Percentiles rank a stretch among this genome's conserved stretches.
These are phyloP conservation scores for Henningerozyma blattae DNA, from an alignment of 805 yeast genomes.

Conservation along the genomic window DNA sequence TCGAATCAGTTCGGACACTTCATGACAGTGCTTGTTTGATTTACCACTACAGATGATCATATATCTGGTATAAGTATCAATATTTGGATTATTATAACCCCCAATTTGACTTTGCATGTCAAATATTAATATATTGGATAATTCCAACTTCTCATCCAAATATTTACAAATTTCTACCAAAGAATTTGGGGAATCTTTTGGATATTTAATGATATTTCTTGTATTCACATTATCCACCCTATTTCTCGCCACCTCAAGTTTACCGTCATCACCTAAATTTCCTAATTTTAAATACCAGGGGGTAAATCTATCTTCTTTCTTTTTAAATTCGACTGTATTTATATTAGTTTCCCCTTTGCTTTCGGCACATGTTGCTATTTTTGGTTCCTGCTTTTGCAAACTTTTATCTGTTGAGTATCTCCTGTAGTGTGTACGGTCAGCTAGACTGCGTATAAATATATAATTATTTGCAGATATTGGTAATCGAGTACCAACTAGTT, in stretches of 20 bases:
- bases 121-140: slow-evolving; percentile 48
- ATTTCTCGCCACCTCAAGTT: neutral
- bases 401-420: too few species aligned
- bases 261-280: neutral
- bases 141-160: slow-evolving; percentile 50
- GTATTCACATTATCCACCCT: neutral
- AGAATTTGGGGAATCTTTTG: slow-evolving; percentile 43
- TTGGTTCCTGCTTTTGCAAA: too few species aligned
- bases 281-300: slow-evolving; percentile 53
- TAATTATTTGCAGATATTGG: too few species aligned
- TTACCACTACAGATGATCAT: slow-evolving; percentile 67
- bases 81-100: neutral
- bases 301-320: slow-evolving; percentile 3
- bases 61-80: slow-evolving; percentile 29
- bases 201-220: slow-evolving; percentile 41
- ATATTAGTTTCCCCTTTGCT: too few species aligned
- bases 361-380: too few species aligned
- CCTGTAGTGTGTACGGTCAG: too few species aligned
- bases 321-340: too few species aligned
- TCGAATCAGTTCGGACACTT: slow-evolving; percentile 51
- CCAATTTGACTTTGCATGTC: slow-evolving; percentile 42
- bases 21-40: slow-evolving; percentile 61
- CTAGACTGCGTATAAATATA: too few species aligned
- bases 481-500: too few species aligned
- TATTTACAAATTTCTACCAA: slow-evolving; percentile 26